A percentile compares a stretch with the other conserved stretches of the same genome.
Evolutionary conservation across 2,329 filamentous ascomycete genomes (phyloP).

Genomic region (Volutella citrinella): DNA sequence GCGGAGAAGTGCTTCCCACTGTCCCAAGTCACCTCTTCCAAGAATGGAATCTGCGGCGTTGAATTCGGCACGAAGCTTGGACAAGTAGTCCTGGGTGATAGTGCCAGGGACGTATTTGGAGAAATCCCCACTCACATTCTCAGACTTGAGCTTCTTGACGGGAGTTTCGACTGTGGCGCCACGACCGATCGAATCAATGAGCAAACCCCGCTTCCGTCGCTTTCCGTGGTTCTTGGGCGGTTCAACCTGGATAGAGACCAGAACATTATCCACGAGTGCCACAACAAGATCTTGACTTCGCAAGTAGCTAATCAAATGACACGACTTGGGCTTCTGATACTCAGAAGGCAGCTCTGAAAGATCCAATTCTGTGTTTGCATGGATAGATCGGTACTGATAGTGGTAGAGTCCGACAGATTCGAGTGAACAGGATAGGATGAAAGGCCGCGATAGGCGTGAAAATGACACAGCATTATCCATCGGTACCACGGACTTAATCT

Average conservation of each 20-base stretch:
- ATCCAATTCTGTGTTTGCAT: slow-evolving; percentile 46
- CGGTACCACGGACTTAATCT: slow-evolving; percentile 52
- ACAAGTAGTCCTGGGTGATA: slow-evolving; percentile 47
- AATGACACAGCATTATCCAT: slow-evolving; percentile 58
- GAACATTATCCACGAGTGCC: slow-evolving; percentile 58
- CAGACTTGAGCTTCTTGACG: slow-evolving; percentile 30
- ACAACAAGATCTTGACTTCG: slow-evolving; percentile 64
- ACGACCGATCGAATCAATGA: slow-evolving; percentile 73
- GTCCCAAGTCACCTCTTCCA: slow-evolving; percentile 40
- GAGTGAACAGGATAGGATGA: slow-evolving; percentile 59
- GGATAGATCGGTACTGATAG: slow-evolving; percentile 63
- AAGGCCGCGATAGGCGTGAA: slow-evolving; percentile 62
- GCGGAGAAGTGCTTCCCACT: slow-evolving; percentile 50
- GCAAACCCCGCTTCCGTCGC: slow-evolving; percentile 58
- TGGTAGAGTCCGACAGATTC: slow-evolving; percentile 63
- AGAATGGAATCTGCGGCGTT: slow-evolving; percentile 48
- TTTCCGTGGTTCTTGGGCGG: slow-evolving; percentile 54
- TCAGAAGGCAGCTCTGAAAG: slow-evolving; percentile 38
- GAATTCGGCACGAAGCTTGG: slow-evolving; percentile 42
- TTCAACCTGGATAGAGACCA: slow-evolving; percentile 69
- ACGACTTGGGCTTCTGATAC: slow-evolving; percentile 32
- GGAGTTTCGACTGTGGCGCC: slow-evolving; percentile 45
- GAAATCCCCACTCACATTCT: slow-evolving; percentile 30
- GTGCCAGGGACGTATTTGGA: slow-evolving; percentile 45
- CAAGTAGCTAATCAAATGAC: slow-evolving; percentile 58